Evolutionary conservation across 2,329 filamentous ascomycete genomes (phyloP), one percentile per base, ranked within the genome.

Genomic region (Aspergillus fumigatiaffinis): DNA sequence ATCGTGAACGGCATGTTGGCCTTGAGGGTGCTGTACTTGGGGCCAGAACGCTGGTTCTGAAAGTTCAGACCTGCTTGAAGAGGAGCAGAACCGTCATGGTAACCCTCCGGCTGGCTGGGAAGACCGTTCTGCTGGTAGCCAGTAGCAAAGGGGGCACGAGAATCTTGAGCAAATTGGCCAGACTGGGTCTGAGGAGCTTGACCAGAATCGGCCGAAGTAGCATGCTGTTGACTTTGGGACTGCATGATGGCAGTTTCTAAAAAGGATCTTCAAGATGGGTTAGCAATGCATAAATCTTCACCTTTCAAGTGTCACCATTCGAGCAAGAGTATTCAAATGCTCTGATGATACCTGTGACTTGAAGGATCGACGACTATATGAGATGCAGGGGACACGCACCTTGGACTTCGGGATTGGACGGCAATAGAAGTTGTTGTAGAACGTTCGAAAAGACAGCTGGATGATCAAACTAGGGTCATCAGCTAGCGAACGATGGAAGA

Each of bases 11-110:
- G 62, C 12, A 70, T 50, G 23, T 60, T 62, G 29, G 56, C 64
- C 49, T 73, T 75, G 17, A 68, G 38, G 12, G 60, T 56, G 52
- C 60, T 62, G 54, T 64, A 70, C 50, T 71, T 73, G 51, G 61
- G n/a, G 42, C 60, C 60, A 25, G 62, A 50, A 44, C 68, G 68
- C 41, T 71, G 64, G 47, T 61, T 67, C 51, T 70, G 71, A 38
- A 73, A 32, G 51, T 62, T 68, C 57, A 72, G 35, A 29, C 63
- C 63, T 44, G 62, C 60, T 50, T 70, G 64, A 14, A 69, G 51
- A n/a, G 69, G 65, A 32, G 64, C 52, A 53, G 71, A 53, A 32
- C 55, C 48, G 42, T 56, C 51, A 41, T 55, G 59, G 49, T 60
- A 66, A 8, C 58, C 57, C 29, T 71, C 66, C 44, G 64, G 57